These are phyloP conservation scores for Rhododendron ovatum DNA, from an alignment of 148 eudicot genomes.

Conservation along the genomic window DNA sequence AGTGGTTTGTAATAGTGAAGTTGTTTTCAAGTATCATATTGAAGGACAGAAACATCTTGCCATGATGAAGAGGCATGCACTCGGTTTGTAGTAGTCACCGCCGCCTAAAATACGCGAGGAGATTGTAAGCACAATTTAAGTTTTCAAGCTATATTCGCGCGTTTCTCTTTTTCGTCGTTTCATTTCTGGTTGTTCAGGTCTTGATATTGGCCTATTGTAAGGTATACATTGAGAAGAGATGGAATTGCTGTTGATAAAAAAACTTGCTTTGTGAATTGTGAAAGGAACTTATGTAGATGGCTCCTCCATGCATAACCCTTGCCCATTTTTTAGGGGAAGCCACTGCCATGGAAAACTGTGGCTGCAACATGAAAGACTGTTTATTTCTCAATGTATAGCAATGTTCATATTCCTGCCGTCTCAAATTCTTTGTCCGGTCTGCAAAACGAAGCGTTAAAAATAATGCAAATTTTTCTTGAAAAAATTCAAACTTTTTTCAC, in stretches of 20 bases:
- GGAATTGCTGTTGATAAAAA: background rate
- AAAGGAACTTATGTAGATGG: background rate
- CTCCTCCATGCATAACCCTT: background rate
- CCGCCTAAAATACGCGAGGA: background rate
- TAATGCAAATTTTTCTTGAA: no score
- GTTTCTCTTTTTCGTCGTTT: background rate
- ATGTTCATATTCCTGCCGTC: no score
- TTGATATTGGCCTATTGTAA: background rate
- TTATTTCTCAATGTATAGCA: background rate
- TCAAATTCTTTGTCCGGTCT: no score
- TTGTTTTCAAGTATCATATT: conserved; percentile 40
- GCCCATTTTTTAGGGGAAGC: background rate
- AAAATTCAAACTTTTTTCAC: no score
- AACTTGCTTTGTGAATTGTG: background rate
- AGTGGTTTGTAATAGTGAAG: conserved; percentile 54
- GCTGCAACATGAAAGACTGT: background rate
- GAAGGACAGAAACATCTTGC: conserved; percentile 53
- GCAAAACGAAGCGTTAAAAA: no score
- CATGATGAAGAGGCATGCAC: conserved; percentile 23
- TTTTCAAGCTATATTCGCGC: background rate
- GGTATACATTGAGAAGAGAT: background rate
- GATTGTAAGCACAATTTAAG: background rate
- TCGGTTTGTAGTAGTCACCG: background rate
- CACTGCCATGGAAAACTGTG: background rate
- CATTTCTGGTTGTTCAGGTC: background rate